A percentile compares a stretch with the other conserved stretches of the same genome.
These are phyloP conservation scores for Sporothrix globosa DNA, from an alignment of 2,329 filamentous ascomycete genomes.

Conservation along the genomic window DNA sequence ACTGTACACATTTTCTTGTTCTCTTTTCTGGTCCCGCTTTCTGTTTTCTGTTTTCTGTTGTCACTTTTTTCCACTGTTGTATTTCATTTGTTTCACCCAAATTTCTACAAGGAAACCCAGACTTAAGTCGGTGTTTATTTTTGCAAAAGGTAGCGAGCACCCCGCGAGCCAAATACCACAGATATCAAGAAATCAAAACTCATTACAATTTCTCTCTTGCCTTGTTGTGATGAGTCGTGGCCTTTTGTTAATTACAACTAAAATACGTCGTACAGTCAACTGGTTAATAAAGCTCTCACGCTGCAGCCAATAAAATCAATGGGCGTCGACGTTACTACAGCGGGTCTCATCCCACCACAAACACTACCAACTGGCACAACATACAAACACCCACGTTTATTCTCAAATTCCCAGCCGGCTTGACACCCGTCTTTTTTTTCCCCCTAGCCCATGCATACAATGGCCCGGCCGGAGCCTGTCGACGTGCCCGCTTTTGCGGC, in stretches of 20 bases:
- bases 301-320: conserved; percentile 16
- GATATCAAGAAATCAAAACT: conserved; percentile 14
- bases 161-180: conserved; percentile 25
- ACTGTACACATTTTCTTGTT: conserved; percentile 7
- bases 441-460: neutral
- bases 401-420: neutral
- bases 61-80: neutral
- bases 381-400: no score
- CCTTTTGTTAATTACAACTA: no score
- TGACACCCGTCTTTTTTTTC: no score
- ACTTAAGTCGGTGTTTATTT: neutral
- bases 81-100: neutral
- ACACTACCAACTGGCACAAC: neutral
- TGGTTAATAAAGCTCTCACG: neutral
- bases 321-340: conserved; percentile 8
- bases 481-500: conserved; percentile 69
- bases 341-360: conserved; percentile 23
- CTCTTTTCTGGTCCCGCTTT: neutral
- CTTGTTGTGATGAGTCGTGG: neutral
- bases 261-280: no score
- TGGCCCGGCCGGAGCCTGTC: neutral
- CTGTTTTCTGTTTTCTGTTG: neutral
- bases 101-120: neutral
- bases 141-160: conserved; percentile 23
- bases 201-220: neutral